These are phyloP conservation scores for Parathielavia appendiculata DNA, from an alignment of 495 filamentous ascomycete species.

Conservation along the genomic window DNA sequence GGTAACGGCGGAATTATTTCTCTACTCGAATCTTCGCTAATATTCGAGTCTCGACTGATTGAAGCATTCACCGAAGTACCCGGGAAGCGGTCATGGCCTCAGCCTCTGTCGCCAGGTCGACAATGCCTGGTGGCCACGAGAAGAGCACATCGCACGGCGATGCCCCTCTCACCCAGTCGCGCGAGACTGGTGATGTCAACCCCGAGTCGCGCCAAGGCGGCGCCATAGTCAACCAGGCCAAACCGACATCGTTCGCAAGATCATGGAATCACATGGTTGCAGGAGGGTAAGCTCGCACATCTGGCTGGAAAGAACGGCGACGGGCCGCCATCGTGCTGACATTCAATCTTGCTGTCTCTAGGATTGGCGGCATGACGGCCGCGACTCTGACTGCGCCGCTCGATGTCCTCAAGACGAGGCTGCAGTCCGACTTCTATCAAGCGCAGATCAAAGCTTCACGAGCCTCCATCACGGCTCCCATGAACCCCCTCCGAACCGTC, in stretches of 20 bases:
- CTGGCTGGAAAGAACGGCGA: not conserved
- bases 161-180: conserved; percentile 49
- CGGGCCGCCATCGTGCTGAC: conserved; percentile 5
- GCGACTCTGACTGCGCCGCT: conserved; percentile 81
- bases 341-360: conserved; percentile 26
- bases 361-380: conserved; percentile 81
- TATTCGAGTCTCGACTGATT: not conserved
- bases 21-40: not conserved
- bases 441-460: conserved; percentile 52
- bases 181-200: conserved; percentile 56
- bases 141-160: conserved; percentile 18
- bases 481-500: conserved; percentile 45
- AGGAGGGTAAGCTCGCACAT: conserved; percentile 59
- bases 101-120: conserved; percentile 20
- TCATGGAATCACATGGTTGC: conserved; percentile 88
- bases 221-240: conserved; percentile 26
- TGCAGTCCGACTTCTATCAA: conserved; percentile 90
- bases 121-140: conserved; percentile 18
- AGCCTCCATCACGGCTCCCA: conserved; percentile 34
- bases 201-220: conserved; percentile 39
- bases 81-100: conserved; percentile 22
- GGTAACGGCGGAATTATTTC: not conserved
- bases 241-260: conserved; percentile 55
- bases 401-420: conserved; percentile 83
- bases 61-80: not conserved